Evolutionary conservation across 768 basidiomycete genomes (phyloP).

Genomic region (Russula dissimulans): DNA sequence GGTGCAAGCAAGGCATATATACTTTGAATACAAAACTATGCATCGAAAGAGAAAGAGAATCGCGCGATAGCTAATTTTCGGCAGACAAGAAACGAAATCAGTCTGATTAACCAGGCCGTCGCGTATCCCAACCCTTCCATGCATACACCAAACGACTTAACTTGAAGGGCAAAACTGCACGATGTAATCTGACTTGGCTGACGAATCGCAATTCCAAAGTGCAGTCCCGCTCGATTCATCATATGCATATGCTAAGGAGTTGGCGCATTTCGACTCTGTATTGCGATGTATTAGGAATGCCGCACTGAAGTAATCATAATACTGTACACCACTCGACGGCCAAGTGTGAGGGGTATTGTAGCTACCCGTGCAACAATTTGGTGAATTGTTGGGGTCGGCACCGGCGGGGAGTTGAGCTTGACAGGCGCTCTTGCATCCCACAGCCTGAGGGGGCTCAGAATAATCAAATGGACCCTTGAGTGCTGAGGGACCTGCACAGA

Average conservation of each 20-base stretch:
- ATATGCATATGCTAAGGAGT: conserved; percentile 37
- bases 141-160: background rate
- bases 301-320: conserved; percentile 34
- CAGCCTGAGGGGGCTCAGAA: conserved; percentile 25
- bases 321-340: conserved; percentile 12
- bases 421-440: conserved; percentile 39
- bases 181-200: conserved; percentile 33
- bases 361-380: conserved; percentile 52
- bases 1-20: too few species aligned
- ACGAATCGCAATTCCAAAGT: conserved; percentile 31
- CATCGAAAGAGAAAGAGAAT: too few species aligned
- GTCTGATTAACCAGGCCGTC: too few species aligned
- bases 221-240: conserved; percentile 41
- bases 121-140: too few species aligned
- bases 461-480: conserved; percentile 19
- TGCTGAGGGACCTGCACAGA: conserved; percentile 25
- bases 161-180: conserved; percentile 36
- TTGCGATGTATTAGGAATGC: background rate
- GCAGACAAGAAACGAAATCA: too few species aligned
- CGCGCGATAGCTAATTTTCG: too few species aligned
- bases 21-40: too few species aligned
- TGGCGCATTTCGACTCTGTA: conserved; percentile 29
- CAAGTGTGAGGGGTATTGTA: conserved; percentile 39
- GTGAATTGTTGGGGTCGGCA: conserved; percentile 37
- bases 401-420: too few species aligned